phyloP scores from a whole-genome alignment of 2,329 filamentous ascomycete species.

The Fusarium armeniacum region DNA sequence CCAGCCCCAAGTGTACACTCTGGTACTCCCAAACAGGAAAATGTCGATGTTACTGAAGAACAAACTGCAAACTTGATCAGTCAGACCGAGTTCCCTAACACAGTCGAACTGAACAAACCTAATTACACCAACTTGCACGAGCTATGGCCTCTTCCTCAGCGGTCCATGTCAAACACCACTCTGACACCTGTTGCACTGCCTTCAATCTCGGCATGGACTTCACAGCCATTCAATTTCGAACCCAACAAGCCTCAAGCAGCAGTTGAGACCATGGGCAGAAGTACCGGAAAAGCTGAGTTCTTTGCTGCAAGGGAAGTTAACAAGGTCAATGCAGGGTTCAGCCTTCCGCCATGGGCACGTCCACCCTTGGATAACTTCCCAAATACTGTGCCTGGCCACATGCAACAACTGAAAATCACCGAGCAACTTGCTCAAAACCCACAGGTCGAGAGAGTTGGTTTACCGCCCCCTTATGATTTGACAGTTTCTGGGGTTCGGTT shows the following conservation, averaged over 20 bases:
- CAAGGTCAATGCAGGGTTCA: slow-evolving; percentile 37
- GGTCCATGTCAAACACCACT: slow-evolving; percentile 19
- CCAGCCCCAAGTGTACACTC: background rate
- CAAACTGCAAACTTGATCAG: background rate
- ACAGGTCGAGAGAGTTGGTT: background rate
- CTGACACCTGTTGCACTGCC: slow-evolving; percentile 30
- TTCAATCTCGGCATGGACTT: slow-evolving; percentile 38
- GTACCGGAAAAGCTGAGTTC: slow-evolving; percentile 57
- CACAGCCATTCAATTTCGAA: background rate
- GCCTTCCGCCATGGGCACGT: slow-evolving; percentile 3
- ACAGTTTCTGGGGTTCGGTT: slow-evolving; percentile 53
- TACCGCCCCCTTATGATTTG: slow-evolving; percentile 39
- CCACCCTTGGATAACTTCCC: background rate
- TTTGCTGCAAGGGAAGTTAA: slow-evolving; percentile 59
- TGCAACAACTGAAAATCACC: background rate
- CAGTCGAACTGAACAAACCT: slow-evolving; percentile 1
- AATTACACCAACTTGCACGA: slow-evolving; percentile 4
- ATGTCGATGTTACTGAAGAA: background rate
- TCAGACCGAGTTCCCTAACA: background rate
- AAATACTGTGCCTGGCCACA: background rate
- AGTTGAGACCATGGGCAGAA: slow-evolving; percentile 53
- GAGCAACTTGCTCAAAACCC: background rate
- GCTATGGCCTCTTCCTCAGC: slow-evolving; percentile 15
- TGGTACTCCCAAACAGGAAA: background rate
- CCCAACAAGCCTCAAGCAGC: slow-evolving; percentile 6